phyloP scores from a whole-genome alignment of 192 early-diverging fungal genomes.

The Entophlyctis helioformis region DNA sequence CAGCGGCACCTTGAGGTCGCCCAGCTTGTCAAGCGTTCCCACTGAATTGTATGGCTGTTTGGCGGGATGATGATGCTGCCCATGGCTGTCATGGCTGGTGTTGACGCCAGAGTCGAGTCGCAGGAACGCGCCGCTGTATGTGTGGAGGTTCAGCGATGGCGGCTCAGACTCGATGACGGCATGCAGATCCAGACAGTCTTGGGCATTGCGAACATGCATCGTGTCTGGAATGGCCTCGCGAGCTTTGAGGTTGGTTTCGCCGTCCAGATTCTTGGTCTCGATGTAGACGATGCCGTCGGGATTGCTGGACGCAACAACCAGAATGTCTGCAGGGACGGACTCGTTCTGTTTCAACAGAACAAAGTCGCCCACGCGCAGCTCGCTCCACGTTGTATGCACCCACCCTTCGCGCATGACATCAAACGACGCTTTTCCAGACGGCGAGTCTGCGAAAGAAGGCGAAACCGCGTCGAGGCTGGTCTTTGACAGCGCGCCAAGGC shows the following conservation, averaged over 20 bases:
- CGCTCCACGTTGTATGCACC: slow-evolving; percentile 60
- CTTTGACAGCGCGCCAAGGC: too few relatives aligned
- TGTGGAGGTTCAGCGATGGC: slow-evolving; percentile 33
- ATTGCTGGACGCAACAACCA: slow-evolving; percentile 70
- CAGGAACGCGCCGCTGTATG: slow-evolving; percentile 30
- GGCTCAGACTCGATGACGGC: slow-evolving; percentile 25
- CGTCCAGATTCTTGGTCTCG: slow-evolving; percentile 93
- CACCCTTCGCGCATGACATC: slow-evolving; percentile 38
- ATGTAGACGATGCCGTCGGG: slow-evolving; percentile 66
- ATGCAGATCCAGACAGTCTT: slow-evolving; percentile 45
- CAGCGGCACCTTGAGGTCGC: too few relatives aligned
- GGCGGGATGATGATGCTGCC: too few relatives aligned
- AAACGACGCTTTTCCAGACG: too few relatives aligned
- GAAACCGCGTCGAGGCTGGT: too few relatives aligned
- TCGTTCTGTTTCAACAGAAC: slow-evolving; percentile 69
- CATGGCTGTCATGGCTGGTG: too few relatives aligned
- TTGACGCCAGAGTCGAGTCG: too few relatives aligned
- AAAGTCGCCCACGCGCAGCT: slow-evolving; percentile 80
- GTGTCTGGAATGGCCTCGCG: slow-evolving; percentile 55
- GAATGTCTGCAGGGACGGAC: slow-evolving; percentile 70
- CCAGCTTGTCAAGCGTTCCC: too few relatives aligned
- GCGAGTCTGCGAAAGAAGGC: too few relatives aligned
- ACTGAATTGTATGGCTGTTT: too few relatives aligned
- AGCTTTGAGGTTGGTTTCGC: slow-evolving; percentile 93
- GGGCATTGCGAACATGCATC: slow-evolving; percentile 49